Base-by-base conservation (phyloP, 306 rosid genomes). In the Coriaria nepalensis region DNA sequence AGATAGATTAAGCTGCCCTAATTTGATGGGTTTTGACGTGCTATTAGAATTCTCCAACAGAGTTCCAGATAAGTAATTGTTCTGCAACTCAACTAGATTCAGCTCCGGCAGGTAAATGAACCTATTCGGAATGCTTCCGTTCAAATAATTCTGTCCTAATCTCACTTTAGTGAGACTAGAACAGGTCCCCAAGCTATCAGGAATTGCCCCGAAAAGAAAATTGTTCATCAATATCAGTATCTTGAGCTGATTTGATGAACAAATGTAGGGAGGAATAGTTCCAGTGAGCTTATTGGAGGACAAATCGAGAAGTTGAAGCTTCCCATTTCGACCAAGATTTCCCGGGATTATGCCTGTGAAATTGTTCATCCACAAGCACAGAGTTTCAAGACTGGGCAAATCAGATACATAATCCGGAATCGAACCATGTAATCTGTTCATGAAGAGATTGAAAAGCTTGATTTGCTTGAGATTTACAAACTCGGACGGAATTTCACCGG, bases 201-300 rank as follows among this genome's bases (percentile, higher is more conserved):
- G 96, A 35, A 88, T 56, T 45, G 88, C 67, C 10, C 96, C 96
- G 67, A 83, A 81, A 13, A 88, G 76, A 66, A 88, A 88, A 56
- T 88, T 88, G 20, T 76, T 65, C 50, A 76, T 82, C 53, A 81
- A 40, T 57, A 88, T 88, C 59, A 88, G 49, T 50, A 78, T 83
- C 70, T 29, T 63, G 14, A 88, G 76, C 54, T 53, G 74, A 55
- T 63, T 76, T n/a, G 93, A 85, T 47, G 58, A 47, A 65, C 96
- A 88, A 0, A 88, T 72, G 57, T 70, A 65, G 40, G 61, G 69
- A 2, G 96, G 96, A 13, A 88, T 52, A 37, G 57, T 34, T 5
- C 96, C 96, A 6, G 96, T 83, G 76, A 88, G 88, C 68, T 88
- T 88, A 36, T 88, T 88, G 10, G 80, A 71, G 37, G 96, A 88